Evolutionary conservation across 177 flowering plant genomes (phyloP), one percentile per base, ranked within the genome.

Genomic region (Vitis hybrid): DNA sequence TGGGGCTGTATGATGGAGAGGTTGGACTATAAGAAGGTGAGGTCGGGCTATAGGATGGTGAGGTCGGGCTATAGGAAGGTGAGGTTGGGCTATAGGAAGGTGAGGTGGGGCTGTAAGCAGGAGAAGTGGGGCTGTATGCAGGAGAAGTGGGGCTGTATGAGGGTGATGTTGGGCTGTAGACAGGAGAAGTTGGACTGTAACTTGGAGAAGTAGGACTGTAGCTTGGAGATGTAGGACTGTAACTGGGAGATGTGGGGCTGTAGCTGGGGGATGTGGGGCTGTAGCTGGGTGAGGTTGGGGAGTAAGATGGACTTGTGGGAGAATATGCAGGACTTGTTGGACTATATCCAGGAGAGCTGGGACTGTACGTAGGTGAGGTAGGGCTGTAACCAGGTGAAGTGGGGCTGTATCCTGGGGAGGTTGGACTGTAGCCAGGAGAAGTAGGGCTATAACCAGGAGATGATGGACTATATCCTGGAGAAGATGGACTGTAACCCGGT

Each of bases 371-470:
- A 58, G 98, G 98, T 34, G 97, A 93, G 1, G 94, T 89, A 1
- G 98, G 99, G 65, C 99, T 95, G 63, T 93, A 95, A 1, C 92
- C 96, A 15, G 98, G 99, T 0, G 99, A 95, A 0, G 97, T 88
- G 1, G 99, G 98, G 64, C 97, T 93, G 54, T 95, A 95, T 1
- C 94, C 99, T 10, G 99, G 99, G 1, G 99, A 93, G 0, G 97
- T 88, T 1, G 98, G 98, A 49, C 97, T 92, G 56, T 91, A 94
- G 0, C 92, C 95, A 14, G 97, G 95, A 15, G 97, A 91, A 6
- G 45, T 40, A 7, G 45, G 45, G 8, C 45, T 40, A 40, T 40
- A 40, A 4, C 45, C 45, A 40, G 45, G 45, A 40, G 45, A 40
- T 56, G 92, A 85, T 9, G 98, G 97, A 66, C 97, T 92, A 74